Percentiles rank a stretch among this genome's conserved stretches.
Evolutionary conservation across 2,329 filamentous ascomycete species (phyloP).

Genomic region (Epichloe elymi): DNA sequence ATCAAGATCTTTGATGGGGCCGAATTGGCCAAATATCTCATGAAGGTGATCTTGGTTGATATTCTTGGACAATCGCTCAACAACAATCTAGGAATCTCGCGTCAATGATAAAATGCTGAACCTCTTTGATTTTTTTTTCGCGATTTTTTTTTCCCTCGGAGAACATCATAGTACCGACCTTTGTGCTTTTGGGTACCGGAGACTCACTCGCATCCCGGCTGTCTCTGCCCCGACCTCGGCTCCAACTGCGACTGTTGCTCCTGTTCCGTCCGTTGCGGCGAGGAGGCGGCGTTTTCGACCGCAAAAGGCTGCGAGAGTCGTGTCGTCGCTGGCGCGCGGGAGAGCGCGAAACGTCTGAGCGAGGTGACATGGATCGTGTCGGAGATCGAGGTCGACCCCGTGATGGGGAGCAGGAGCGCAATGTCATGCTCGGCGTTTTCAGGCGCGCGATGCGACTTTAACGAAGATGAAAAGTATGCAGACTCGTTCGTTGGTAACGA

Average conservation of each 20-base stretch:
- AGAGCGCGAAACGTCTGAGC: conserved; percentile 22
- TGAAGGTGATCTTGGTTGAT: conserved; percentile 76
- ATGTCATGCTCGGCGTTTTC: conserved; percentile 12
- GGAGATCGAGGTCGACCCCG: conserved; percentile 20
- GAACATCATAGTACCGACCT: conserved; percentile 24
- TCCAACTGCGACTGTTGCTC: conserved; percentile 18
- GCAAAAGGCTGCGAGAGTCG: conserved; percentile 22
- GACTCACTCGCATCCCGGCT: conserved; percentile 24
- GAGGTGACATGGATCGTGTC: conserved; percentile 22
- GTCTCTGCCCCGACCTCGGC: conserved; percentile 20
- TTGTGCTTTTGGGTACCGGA: conserved; percentile 34
- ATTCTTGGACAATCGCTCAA: conserved; percentile 92
- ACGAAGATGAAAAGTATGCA: neutral
- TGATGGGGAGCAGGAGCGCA: conserved; percentile 18
- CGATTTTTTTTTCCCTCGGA: neutral
- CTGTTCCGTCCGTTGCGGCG: conserved; percentile 22
- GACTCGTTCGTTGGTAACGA: neutral
- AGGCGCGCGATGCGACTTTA: neutral
- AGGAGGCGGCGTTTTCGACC: conserved; percentile 17
- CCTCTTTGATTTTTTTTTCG: neutral
- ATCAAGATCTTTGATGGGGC: conserved; percentile 73
- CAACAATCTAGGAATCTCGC: conserved; percentile 55
- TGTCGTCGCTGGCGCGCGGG: conserved; percentile 17
- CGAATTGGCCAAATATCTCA: conserved; percentile 87
- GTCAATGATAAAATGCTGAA: neutral